Percentiles rank a stretch among this genome's conserved stretches.
phyloP scores from a whole-genome alignment of 768 basidiomycete genomes.

The Boletus subcaerulescens region DNA sequence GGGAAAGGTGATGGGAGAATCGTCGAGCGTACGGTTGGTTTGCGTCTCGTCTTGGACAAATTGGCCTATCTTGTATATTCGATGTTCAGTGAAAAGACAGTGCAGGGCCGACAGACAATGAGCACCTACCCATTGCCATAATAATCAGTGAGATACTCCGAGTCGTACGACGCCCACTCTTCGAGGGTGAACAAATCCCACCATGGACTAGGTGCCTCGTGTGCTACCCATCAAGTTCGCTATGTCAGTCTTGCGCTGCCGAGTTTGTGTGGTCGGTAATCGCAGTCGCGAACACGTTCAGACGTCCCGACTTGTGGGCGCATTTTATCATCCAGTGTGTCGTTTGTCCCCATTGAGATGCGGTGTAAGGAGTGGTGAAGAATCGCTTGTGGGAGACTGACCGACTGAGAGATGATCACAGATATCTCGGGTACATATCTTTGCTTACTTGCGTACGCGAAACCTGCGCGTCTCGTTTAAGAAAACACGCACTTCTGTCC shows the following conservation, averaged over 20 bases:
- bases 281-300: conserved; percentile 46
- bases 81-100: background rate
- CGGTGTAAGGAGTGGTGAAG: background rate
- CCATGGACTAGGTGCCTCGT: conserved; percentile 52
- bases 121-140: conserved; percentile 63
- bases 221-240: conserved; percentile 53
- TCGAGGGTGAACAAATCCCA: conserved; percentile 58
- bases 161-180: conserved; percentile 66
- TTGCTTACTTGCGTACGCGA: conserved; percentile 48
- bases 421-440: conserved; percentile 44
- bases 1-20: conserved; percentile 65
- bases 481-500: background rate
- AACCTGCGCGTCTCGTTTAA: conserved; percentile 21
- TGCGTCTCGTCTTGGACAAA: conserved; percentile 69
- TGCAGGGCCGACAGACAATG: background rate
- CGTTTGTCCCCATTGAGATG: conserved; percentile 38
- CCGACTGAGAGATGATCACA: conserved; percentile 56
- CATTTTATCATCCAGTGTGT: conserved; percentile 63
- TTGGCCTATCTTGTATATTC: conserved; percentile 40
- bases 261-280: conserved; percentile 57
- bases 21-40: conserved; percentile 72
- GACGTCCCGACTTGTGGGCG: conserved; percentile 54
- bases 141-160: conserved; percentile 69
- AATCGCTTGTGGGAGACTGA: conserved; percentile 25
- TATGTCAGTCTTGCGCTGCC: conserved; percentile 52